Base-by-base conservation (phyloP, 2,329 filamentous ascomycete species). In the Fusarium sp. region DNA sequence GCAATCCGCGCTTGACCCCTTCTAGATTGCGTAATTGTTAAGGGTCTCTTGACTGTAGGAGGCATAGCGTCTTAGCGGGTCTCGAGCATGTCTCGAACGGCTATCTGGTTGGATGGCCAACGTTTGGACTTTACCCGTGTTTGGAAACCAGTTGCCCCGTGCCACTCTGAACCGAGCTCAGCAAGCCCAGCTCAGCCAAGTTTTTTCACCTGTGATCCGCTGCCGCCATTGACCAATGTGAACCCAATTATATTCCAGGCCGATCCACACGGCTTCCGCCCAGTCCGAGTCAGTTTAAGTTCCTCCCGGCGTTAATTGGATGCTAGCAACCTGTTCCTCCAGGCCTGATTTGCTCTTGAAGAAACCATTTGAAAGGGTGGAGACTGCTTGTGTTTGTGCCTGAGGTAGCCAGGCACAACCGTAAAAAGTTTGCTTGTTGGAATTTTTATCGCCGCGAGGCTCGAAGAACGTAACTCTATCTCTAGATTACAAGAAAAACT, bases 71-170 rank as follows among this genome's bases (percentile, higher is more conserved):
- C 38, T 29, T 38, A 27, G 55, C 25, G 67, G 67, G 54, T 62
- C 63, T 59, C 10, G 25, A 65, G 63, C 56, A 66, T 60, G 56
- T 59, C 57, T 49, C 41, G 52, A 71, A 57, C 52, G 38, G 48
- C 51, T 43, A 46, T 58, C 55, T 75, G 73, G 73, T 75, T 75
- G 73, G 73, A 67, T 75, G 58, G 73, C 48, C 73, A 75, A 75
- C 73, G 30, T 62, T 67, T 62, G 41, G 25, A 41, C 62, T 53
- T 62, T 44, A 46, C 20, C 41, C 47, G 32, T 54, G 58, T 56
- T 62, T 44, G 41, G 64, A 55, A 63, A 63, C 34, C 56, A 71
- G 57, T 72, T 72, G 70, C 60, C 64, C 70, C 60, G 65, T 74
- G 66, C 66, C 72, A 69, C 65, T 51, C 46, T 55, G 55, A 71